Evolutionary conservation across 495 filamentous ascomycete species (phyloP), one percentile per base, ranked within the genome.

Genomic region (Penicillium subrubescens): DNA sequence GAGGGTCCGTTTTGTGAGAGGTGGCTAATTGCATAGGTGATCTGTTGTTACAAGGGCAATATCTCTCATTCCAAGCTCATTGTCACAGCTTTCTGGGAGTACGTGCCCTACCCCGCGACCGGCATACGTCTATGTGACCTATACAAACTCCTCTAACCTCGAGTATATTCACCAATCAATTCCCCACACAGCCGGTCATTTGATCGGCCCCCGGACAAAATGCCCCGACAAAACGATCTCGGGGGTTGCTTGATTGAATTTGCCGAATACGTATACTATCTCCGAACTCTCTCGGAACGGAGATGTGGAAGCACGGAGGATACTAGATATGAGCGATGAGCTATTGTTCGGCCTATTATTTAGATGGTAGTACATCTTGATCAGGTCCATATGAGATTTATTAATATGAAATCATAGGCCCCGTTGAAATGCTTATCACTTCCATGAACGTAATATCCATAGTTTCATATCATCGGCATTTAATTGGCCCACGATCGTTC

Each of bases 401-500:
- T 12, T 21, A 44, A 44, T 11, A 52, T 64, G 31, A 64, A 60
- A 68, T 65, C 66, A 65, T 65, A 34, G 60, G 33, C n/a, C 19
- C 41, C 21, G 43, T 23, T 41, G 29, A 15, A 33, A 25, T 53
- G 62, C 44, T n/a, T 52, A 68, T 70, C 70, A 43, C 34, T 58
- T 19, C 61, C 58, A 1, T 62, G 39, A 51, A 56, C 23, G 27
- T 52, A 11, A 44, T 60, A 59, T 65, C 71, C 71, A 69, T 66
- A 61, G 63, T 73, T 69, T 65, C 59, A 71, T 73, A 69, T 71
- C 66, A 67, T 71, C 14, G 60, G 21, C 23, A 41, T 53, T 25
- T 60, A 43, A 73, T 73, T 73, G 71, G 71, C 58, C 39, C 37
- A 43, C 51, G 51, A 27, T 48, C 37, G 37, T 57, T 56, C 46